Percentiles rank a stretch among this genome's conserved stretches.
Conservation (phyloP, 108 stramenopile species). For the Mayamaea pseudoterrestris region DNA sequence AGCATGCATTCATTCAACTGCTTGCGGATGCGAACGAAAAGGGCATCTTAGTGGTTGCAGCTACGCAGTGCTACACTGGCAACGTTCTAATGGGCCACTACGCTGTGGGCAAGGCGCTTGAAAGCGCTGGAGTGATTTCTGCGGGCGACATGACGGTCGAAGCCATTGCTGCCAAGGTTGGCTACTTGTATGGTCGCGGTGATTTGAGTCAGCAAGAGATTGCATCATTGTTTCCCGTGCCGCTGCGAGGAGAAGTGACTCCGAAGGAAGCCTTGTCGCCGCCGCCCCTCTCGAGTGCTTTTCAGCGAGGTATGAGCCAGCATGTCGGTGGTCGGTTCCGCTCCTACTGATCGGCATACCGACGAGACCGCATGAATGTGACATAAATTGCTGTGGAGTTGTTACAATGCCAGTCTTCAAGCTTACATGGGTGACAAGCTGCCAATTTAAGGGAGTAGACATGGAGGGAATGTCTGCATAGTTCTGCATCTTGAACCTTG, state of each 20-base stretch:
- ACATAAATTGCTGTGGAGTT: too few species aligned
- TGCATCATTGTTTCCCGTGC: slow-evolving; percentile 50
- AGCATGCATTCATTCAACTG: slow-evolving; percentile 56
- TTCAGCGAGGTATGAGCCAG: slow-evolving; percentile 22
- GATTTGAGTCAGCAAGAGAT: slow-evolving; percentile 47
- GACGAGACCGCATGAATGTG: too few species aligned
- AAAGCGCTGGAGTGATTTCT: slow-evolving; percentile 72
- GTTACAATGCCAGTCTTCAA: too few species aligned
- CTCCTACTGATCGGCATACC: too few species aligned
- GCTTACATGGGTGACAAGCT: too few species aligned
- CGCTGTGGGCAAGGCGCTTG: slow-evolving; percentile 75
- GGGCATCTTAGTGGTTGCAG: slow-evolving; percentile 84
- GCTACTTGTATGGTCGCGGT: slow-evolving; percentile 79
- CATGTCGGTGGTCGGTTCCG: too few species aligned
- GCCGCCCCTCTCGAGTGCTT: slow-evolving; percentile 54
- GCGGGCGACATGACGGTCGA: slow-evolving; percentile 95
- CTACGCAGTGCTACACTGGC: slow-evolving; percentile 88
- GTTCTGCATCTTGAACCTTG: too few species aligned
- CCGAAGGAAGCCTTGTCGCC: slow-evolving; percentile 43
- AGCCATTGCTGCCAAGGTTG: slow-evolving; percentile 81
- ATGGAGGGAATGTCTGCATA: too few species aligned
- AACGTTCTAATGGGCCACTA: slow-evolving; percentile 84
- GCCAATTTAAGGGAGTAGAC: too few species aligned
- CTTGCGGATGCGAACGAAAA: slow-evolving; percentile 48
- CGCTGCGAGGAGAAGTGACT: slow-evolving; percentile 67